Base-by-base conservation (phyloP, 805 yeast species). In the Debaryomyces tyrocola region DNA sequence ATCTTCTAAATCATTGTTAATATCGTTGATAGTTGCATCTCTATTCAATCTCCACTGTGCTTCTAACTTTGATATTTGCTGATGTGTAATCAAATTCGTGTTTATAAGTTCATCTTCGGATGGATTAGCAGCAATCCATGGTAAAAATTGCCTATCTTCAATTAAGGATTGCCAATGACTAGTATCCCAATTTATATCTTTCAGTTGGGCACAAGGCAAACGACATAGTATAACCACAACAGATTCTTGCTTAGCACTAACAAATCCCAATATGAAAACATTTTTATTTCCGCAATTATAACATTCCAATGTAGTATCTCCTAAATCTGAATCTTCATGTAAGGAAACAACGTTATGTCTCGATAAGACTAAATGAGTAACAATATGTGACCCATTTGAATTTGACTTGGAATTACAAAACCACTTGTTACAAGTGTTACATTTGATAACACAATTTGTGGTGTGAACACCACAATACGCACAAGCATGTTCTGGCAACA, bases 201-300 rank as follows among this genome's bases (percentile, higher is more conserved):
- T 83, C 7, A 75, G 64, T 59, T 84, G 90, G 1, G 96, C 84
- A 65, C 97, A 91, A 0, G 97, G 97, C 45, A 88, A 72, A 46
- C 97, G 81, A 66, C 97, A 91, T 40, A 91, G 66, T 37, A 90
- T 77, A 4, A 91, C 96, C 48, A 91, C 91, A 33, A 90, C 90
- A 4, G 90, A 83, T 54, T 89, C 95, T 48, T 84, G 79, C 59
- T 87, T 88, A 4, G 97, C 96, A 20, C 90, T 78, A 12, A 91
- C 94, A 64, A 85, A 90, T 0, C 97, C 97, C 33, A 91, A 70
- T 20, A 84, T 74, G 55, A 91, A 91, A 2, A 83, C 86, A 56
- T 91, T 91, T 49, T 75, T 81, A 59, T 79, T 80, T 27, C 96
- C 96, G 70, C 97, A 91, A 59, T 84, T 85, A 67, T 90, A 91